Evolutionary conservation across 192 early-diverging fungal species (phyloP).

Genomic region (Coemansia sp.): DNA sequence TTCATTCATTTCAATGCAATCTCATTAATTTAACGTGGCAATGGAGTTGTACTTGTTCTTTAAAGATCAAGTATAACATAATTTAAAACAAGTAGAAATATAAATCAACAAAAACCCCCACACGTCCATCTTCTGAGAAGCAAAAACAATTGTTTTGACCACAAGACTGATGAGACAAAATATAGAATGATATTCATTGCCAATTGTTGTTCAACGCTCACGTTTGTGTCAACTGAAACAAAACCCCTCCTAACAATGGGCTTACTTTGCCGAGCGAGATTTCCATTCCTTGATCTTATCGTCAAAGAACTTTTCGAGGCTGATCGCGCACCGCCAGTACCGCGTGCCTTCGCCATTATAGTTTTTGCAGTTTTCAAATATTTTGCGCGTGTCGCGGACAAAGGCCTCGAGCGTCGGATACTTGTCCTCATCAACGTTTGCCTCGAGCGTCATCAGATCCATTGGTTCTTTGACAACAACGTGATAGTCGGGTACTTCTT

Average conservation of each 20-base stretch:
- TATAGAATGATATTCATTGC: neutral
- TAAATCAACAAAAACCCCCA: too few species aligned
- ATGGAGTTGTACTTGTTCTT: too few species aligned
- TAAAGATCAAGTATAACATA: too few species aligned
- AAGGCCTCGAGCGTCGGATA: conserved; percentile 86
- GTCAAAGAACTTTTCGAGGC: conserved; percentile 76
- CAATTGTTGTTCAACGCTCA: neutral
- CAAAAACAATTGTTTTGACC: neutral
- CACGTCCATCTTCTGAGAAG: neutral
- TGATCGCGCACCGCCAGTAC: conserved; percentile 78
- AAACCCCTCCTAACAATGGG: neutral
- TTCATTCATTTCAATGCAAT: conserved; percentile 1
- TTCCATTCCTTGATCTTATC: conserved; percentile 72
- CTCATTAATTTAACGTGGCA: neutral
- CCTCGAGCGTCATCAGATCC: conserved; percentile 83
- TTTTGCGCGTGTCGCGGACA: conserved; percentile 79
- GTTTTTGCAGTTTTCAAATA: conserved; percentile 87
- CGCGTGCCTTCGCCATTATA: conserved; percentile 88
- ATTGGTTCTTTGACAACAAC: conserved; percentile 95
- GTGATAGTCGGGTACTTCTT: conserved; percentile 94
- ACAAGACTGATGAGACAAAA: neutral
- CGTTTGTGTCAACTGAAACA: neutral
- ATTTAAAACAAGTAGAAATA: too few species aligned
- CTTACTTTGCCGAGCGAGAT: conserved; percentile 34
- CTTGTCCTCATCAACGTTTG: conserved; percentile 80